A percentile compares a stretch with the other conserved stretches of the same genome.
Conservation (phyloP, 2,329 filamentous ascomycete species). For the Sporothrix pseudoabietina region DNA sequence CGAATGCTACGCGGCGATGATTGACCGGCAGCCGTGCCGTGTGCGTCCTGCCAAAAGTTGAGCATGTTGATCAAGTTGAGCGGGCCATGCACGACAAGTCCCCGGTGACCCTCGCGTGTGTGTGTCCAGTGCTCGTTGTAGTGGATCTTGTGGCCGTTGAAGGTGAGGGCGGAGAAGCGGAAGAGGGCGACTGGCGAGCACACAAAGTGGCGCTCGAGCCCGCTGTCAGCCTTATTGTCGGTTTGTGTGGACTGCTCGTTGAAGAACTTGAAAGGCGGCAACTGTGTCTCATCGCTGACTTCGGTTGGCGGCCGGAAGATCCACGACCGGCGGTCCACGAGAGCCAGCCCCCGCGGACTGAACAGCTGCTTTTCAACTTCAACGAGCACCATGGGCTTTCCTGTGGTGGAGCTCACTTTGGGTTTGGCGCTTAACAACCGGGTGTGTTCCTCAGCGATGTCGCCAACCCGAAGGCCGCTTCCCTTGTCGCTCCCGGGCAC, state of each 20-base stretch:
- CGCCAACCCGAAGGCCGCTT: neutral
- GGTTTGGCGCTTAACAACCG: conserved; percentile 53
- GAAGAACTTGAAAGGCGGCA: neutral
- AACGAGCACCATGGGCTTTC: conserved; percentile 64
- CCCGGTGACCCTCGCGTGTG: conserved; percentile 67
- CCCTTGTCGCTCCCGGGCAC: neutral
- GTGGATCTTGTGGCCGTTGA: conserved; percentile 86
- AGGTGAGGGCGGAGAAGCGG: conserved; percentile 80
- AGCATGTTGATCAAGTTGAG: conserved; percentile 73
- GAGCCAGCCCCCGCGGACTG: conserved; percentile 52
- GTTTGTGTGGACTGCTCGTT: neutral
- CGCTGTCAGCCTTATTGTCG: neutral
- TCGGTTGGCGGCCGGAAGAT: conserved; percentile 46
- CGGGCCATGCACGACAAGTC: conserved; percentile 77
- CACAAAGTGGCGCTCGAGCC: neutral
- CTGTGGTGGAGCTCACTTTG: conserved; percentile 57
- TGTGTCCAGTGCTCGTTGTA: conserved; percentile 69
- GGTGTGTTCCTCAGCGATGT: conserved; percentile 11
- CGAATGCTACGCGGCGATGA: neutral
- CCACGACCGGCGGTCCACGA: conserved; percentile 59
- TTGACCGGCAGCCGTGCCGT: conserved; percentile 31
- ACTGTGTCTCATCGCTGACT: neutral
- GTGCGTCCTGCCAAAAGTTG: conserved; percentile 62
- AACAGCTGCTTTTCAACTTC: conserved; percentile 63
- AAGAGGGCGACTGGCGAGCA: conserved; percentile 64